These are phyloP conservation scores for Eucalyptus erythrocorys DNA, from an alignment of 345 rosid species.

Conservation along the genomic window DNA sequence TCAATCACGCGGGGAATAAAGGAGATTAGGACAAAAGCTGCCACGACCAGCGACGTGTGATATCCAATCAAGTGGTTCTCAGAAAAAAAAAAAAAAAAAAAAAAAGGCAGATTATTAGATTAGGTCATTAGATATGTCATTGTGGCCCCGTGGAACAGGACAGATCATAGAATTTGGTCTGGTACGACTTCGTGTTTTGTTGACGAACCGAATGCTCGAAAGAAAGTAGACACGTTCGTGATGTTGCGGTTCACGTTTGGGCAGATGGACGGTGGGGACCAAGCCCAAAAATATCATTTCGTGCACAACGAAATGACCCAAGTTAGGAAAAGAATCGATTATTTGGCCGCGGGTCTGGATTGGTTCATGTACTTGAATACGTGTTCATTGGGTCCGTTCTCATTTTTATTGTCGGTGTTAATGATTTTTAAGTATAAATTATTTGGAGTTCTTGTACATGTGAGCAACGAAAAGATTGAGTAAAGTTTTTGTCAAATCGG, in stretches of 20 bases:
- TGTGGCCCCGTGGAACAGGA: background rate
- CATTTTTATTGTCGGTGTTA: background rate
- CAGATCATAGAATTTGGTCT: background rate
- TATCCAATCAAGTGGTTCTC: background rate
- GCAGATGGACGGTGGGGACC: background rate
- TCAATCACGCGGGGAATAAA: background rate
- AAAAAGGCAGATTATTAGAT: background rate
- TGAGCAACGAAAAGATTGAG: background rate
- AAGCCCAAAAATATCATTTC: background rate
- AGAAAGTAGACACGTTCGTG: background rate
- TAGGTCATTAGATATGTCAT: background rate
- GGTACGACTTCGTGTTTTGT: background rate
- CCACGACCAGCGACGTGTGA: background rate
- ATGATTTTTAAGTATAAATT: background rate
- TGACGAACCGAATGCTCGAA: background rate
- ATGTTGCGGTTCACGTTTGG: background rate
- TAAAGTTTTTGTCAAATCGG: background rate
- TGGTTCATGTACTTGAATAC: background rate
- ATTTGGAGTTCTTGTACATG: background rate
- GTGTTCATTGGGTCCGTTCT: background rate
- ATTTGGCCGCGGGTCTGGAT: background rate
- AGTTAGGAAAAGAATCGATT: background rate
- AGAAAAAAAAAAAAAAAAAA: background rate
- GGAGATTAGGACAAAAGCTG: background rate
- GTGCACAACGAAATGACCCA: background rate